Base-by-base conservation (phyloP, 2,329 filamentous ascomycete genomes). In the Aureobasidium zeae region DNA sequence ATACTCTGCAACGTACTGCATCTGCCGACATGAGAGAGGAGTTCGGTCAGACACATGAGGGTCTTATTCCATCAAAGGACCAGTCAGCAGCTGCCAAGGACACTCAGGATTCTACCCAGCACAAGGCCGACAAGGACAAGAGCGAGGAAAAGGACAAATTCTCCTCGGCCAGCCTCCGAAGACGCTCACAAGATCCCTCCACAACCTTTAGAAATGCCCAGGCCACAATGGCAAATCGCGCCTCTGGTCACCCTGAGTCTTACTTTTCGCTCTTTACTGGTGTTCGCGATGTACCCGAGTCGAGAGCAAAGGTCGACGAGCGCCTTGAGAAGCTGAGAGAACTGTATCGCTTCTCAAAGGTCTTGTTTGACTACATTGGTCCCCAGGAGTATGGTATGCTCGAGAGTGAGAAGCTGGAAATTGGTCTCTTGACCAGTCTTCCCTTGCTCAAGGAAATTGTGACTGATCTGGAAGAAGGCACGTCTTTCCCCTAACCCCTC, bases 351-450 rank as follows among this genome's bases (percentile, higher is more conserved):
- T 72, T 95, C 34, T 86, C 86, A 45, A 98, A 98, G 65, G 81
- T 96, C 10, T 69, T 98, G 11, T 98, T 98, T 57, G 91, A 98
- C 64, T 98, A 95, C 61, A 94, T 98, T 55, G 94, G 91, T 44
- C 91, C 91, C 1, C 91, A 98, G 57, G 91, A 98, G 63, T 98
- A 98, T 58, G 91, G 91, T 43, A 98, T 98, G 52, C 86, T 84
- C 3, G 84, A 95, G 57, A 82, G 79, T 47, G 91, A 98, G 65
- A 98, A 98, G 70, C 76, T 98, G n/a, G 91, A 98, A 61, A 98
- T 98, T 61, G 91, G 91, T 2, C 75, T 98, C 1, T 69, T 98
- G 53, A 98, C 91, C 0, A 95, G 88, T 10, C 70, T 98, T 34
- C 93, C 91, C 2, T 72, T 98, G 12, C 76, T 98, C 33, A 93